These are phyloP conservation scores for Citrullus mucosospermus DNA, from an alignment of 306 rosid species.

Conservation along the genomic window DNA sequence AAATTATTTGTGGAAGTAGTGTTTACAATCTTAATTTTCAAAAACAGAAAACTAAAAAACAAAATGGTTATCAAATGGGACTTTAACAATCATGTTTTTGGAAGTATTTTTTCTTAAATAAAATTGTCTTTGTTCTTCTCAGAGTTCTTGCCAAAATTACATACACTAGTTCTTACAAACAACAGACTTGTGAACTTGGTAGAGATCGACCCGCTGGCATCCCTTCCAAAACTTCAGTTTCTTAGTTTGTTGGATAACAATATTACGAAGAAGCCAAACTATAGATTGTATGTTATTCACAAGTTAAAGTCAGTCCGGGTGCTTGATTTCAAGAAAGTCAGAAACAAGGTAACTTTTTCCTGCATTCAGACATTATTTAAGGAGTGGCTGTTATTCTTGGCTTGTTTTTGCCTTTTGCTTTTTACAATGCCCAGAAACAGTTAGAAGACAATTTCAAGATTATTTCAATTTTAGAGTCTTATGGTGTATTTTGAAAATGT, in stretches of 20 bases:
- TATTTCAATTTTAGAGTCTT: background rate
- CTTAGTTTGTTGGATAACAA: conserved; percentile 82
- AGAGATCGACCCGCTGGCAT: conserved; percentile 77
- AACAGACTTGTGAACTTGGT: conserved; percentile 87
- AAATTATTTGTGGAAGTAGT: too few species aligned
- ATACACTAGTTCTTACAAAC: conserved; percentile 79
- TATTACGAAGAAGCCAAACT: conserved; percentile 73
- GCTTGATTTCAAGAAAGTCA: conserved; percentile 82
- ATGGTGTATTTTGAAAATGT: background rate
- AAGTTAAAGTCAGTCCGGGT: conserved; percentile 65
- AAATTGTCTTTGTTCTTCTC: conserved; percentile 4
- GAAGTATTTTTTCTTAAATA: background rate
- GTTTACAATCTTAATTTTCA: too few species aligned
- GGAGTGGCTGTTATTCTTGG: background rate
- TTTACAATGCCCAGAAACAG: background rate
- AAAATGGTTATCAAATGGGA: too few species aligned
- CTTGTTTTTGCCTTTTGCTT: background rate
- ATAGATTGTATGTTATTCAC: conserved; percentile 72
- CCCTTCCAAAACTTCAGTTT: conserved; percentile 67
- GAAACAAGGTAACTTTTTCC: conserved; percentile 41
- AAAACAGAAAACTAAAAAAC: too few species aligned
- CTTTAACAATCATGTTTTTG: background rate
- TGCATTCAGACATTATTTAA: background rate
- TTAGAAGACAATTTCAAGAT: background rate
- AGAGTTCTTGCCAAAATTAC: conserved; percentile 83